Evolutionary conservation across 2,329 filamentous ascomycete genomes (phyloP).

Genomic region (Aureobasidium sp.): DNA sequence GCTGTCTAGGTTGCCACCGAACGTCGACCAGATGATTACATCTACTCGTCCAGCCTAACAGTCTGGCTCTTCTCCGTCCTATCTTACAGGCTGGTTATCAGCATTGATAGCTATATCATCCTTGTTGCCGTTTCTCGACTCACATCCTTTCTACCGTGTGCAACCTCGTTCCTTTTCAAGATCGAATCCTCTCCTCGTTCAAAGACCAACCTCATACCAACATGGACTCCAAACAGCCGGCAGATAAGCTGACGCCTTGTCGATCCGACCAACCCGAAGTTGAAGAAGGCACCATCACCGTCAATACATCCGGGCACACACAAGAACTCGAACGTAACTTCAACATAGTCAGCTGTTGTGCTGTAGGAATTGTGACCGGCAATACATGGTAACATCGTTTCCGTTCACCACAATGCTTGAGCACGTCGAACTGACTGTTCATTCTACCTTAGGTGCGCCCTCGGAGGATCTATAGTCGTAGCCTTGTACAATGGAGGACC

Average conservation of each 20-base stretch:
- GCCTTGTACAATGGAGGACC: constrained; percentile 42
- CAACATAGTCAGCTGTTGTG: constrained; percentile 33
- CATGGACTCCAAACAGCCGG: constrained; percentile 1
- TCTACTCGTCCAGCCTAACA: not conserved
- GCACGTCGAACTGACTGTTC: constrained; percentile 31
- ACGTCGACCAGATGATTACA: not conserved
- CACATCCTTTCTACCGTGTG: not conserved
- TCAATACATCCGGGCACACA: constrained; percentile 46
- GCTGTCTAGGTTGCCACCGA: not conserved
- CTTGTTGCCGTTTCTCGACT: not conserved
- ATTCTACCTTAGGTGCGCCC: constrained; percentile 32
- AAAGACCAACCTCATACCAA: not conserved
- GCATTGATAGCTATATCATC: not conserved
- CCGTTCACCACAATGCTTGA: not conserved
- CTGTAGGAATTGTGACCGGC: constrained; percentile 30
- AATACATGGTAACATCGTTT: constrained; percentile 1
- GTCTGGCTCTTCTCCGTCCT: not conserved
- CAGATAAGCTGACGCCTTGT: not conserved
- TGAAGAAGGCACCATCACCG: constrained; percentile 9
- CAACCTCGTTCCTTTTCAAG: not conserved
- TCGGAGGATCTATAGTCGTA: constrained; percentile 36
- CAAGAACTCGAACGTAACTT: constrained; percentile 48
- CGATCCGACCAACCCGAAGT: constrained; percentile 4
- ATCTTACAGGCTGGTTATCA: not conserved
- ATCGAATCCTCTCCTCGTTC: not conserved